Base-by-base conservation (phyloP, 1,284 basidiomycete species). In the Cerrena zonata region DNA sequence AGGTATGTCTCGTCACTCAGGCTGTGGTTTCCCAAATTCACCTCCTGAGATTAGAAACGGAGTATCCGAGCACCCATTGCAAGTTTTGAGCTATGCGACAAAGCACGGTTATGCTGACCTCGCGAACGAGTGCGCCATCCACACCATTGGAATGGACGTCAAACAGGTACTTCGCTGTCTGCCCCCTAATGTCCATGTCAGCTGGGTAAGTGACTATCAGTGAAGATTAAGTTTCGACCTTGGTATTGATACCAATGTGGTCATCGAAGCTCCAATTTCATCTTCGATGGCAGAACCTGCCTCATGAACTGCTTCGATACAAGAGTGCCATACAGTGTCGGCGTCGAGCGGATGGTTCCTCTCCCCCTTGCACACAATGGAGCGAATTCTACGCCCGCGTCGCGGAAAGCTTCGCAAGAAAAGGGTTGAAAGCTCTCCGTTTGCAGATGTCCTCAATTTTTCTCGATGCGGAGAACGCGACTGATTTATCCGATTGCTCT, bases 61-160 rank as follows among this genome's bases (percentile, higher is more conserved):
- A 10, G 48, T 46, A 25, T n/a, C n/a, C 15, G 15, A 5, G 22
- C 26, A 46, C 21, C 48, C 52, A 3, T 15, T 47, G 2, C 13
- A 22, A 4, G 42, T 48, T n/a, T 21, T 53, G 26, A 42, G n/a
- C 5, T 50, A 53, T 23, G 43, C 48, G 3, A 18, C 30, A 11
- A 45, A 34, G 21, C 50, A 51, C 19, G 42, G 40, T 10, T 48
- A 46, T 34, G n/a, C n/a, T 10, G 27, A 30, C 5, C 42, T 52
- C 24, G 41, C 41, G 5, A 42, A 42, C 21, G 4, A 22, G 13
- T 11, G 19, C 15, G 41, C 21, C 22, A 15, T 10, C 19, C 5
- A 42, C 23, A 23, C 41, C 21, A 5, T 42, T 13, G 41, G 41
- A 5, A n/a, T 42, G 5, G 19, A 19, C 5, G 10, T 42, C 13